phyloP scores from a whole-genome alignment of 2,329 filamentous ascomycete genomes.

The Neoascochyta sp. region DNA sequence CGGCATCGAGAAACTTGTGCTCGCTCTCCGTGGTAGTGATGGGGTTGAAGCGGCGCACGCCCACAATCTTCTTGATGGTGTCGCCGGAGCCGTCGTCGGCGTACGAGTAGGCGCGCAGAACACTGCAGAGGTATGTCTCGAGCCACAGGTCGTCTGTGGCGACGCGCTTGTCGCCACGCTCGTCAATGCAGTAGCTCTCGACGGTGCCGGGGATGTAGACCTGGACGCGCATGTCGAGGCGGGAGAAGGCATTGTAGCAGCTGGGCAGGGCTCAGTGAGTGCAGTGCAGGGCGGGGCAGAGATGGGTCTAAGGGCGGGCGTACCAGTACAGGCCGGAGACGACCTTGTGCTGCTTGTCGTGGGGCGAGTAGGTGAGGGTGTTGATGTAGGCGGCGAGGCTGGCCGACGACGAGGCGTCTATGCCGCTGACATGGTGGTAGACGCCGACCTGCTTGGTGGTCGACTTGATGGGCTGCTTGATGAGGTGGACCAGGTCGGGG shows the following conservation, averaged over 20 bases:
- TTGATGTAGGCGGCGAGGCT: conserved; percentile 98
- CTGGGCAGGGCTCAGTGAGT: conserved; percentile 43
- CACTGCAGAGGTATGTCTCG: conserved; percentile 94
- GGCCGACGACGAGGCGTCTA: conserved; percentile 95
- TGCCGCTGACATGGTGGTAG: conserved; percentile 96
- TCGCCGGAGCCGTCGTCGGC: conserved; percentile 94
- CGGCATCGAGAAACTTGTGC: conserved; percentile 90
- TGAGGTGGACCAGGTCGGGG: conserved; percentile 89
- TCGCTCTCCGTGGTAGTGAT: conserved; percentile 98
- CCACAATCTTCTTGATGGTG: conserved; percentile 92
- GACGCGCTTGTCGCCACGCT: conserved; percentile 89
- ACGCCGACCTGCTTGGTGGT: conserved; percentile 67
- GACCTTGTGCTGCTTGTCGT: conserved; percentile 82
- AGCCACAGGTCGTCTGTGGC: conserved; percentile 94
- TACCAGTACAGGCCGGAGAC: conserved; percentile 93
- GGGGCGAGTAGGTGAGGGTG: conserved; percentile 86
- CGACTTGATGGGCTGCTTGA: conserved; percentile 68
- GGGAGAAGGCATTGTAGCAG: conserved; percentile 99
- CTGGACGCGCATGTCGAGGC: conserved; percentile 96
- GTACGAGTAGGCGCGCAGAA: conserved; percentile 91
- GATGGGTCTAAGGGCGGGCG: too few relatives aligned
- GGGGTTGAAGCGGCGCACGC: conserved; percentile 94
- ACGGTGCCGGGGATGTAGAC: conserved; percentile 95
- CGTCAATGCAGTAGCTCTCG: conserved; percentile 96
- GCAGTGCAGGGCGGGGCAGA: conserved; percentile 1